Evolutionary conservation across 768 basidiomycete genomes (phyloP).

Genomic region (Russula earlei): DNA sequence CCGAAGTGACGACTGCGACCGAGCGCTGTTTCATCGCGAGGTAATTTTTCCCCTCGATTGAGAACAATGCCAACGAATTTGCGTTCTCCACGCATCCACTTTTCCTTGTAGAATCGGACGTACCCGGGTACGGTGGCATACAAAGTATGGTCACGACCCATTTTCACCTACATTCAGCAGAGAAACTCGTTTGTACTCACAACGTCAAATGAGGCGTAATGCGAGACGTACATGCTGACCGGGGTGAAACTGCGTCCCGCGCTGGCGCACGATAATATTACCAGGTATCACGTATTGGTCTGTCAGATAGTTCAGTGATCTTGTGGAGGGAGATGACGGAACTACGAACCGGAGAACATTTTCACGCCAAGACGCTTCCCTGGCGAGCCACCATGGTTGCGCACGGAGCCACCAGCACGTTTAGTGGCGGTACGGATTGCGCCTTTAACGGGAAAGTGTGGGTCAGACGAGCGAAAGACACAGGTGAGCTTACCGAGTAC

Average conservation of each 20-base stretch:
- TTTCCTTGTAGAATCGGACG: slow-evolving; percentile 88
- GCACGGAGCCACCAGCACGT: slow-evolving; percentile 87
- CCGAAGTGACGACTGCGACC: slow-evolving; percentile 86
- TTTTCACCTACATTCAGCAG: slow-evolving; percentile 53
- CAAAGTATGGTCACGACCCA: slow-evolving; percentile 92
- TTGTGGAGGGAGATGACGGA: neutral
- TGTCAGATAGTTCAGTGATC: slow-evolving; percentile 25
- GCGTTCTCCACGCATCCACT: slow-evolving; percentile 62
- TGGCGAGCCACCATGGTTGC: slow-evolving; percentile 87
- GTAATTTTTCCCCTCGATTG: slow-evolving; percentile 74
- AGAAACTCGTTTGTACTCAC: neutral
- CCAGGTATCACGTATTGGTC: slow-evolving; percentile 91
- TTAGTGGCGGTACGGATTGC: slow-evolving; percentile 92
- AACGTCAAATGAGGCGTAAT: slow-evolving; percentile 4
- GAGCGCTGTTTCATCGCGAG: slow-evolving; percentile 58
- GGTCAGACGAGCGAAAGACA: neutral
- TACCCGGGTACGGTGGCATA: slow-evolving; percentile 85
- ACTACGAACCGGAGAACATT: slow-evolving; percentile 77
- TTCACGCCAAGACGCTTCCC: slow-evolving; percentile 93
- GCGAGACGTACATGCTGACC: slow-evolving; percentile 69
- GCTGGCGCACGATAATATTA: slow-evolving; percentile 92
- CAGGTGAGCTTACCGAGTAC: slow-evolving; percentile 24
- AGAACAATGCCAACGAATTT: slow-evolving; percentile 80
- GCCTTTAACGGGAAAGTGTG: slow-evolving; percentile 32
- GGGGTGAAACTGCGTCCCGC: slow-evolving; percentile 87